These are phyloP conservation scores for Microbotryum silenes-acaulis DNA, from an alignment of 1,284 basidiomycete genomes.

Conservation along the genomic window DNA sequence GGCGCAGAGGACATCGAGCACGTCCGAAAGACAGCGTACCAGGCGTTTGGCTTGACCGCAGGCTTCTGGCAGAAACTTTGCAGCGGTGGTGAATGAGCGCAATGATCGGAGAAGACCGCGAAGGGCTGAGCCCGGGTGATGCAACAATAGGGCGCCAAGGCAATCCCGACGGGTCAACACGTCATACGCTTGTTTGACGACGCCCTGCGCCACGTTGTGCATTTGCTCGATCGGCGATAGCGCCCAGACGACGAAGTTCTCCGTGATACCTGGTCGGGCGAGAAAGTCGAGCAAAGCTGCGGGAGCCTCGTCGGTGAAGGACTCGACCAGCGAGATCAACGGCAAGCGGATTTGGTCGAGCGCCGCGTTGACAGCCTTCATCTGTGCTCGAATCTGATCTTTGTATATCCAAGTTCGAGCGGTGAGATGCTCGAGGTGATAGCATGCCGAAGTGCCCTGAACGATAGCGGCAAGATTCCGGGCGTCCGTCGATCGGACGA, in stretches of 20 bases:
- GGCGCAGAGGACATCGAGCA: conserved; percentile 76
- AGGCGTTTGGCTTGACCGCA: conserved; percentile 76
- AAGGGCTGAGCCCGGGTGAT: conserved; percentile 57
- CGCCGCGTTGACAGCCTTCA: conserved; percentile 30
- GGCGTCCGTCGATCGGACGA: conserved; percentile 52
- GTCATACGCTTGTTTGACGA: conserved; percentile 73
- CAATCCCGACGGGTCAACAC: conserved; percentile 78
- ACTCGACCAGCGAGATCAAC: conserved; percentile 18
- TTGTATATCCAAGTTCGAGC: conserved; percentile 42
- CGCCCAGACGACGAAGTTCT: conserved; percentile 56
- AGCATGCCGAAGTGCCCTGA: conserved; percentile 50
- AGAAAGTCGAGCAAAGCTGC: conserved; percentile 15
- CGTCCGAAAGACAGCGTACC: conserved; percentile 81
- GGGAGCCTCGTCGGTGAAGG: conserved; percentile 23
- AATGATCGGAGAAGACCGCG: conserved; percentile 62
- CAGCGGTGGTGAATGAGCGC: conserved; percentile 56
- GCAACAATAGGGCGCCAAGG: conserved; percentile 64
- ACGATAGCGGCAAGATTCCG: conserved; percentile 55
- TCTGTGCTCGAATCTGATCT: conserved; percentile 31
- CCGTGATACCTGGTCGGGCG: conserved; percentile 8
- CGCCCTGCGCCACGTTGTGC: conserved; percentile 61
- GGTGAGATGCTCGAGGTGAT: conserved; percentile 59
- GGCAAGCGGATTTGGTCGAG: conserved; percentile 11
- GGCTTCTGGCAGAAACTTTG: conserved; percentile 64
- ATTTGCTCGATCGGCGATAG: conserved; percentile 70